A percentile compares a stretch with the other conserved stretches of the same genome.
Conservation (phyloP, 805 yeast genomes). For the Clavispora fructus region DNA sequence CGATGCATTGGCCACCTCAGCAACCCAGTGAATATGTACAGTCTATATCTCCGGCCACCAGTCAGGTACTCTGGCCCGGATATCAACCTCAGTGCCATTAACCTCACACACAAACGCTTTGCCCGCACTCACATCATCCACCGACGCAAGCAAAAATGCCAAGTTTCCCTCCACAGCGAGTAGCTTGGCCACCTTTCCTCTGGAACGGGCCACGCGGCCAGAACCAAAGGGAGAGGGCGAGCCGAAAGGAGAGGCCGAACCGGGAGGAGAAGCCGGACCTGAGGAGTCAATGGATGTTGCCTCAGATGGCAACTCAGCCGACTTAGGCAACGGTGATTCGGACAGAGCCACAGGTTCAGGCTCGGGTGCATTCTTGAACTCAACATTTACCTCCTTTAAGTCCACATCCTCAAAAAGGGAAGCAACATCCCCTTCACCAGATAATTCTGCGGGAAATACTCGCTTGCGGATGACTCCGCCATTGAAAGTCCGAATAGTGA, state of each 20-base stretch:
- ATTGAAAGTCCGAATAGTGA: constrained; percentile 82
- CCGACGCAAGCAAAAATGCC: constrained; percentile 60
- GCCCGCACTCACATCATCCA: constrained; percentile 43
- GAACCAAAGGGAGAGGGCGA: constrained; percentile 15
- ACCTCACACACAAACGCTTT: constrained; percentile 26
- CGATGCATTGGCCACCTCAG: background rate
- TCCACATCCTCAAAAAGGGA: constrained; percentile 4
- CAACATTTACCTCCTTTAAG: constrained; percentile 10
- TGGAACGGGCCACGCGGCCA: constrained; percentile 17
- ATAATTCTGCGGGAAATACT: constrained; percentile 57
- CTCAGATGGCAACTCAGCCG: too few relatives aligned
- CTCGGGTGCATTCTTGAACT: constrained; percentile 1
- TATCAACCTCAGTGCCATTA: constrained; percentile 28
- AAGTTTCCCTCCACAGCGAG: constrained; percentile 50
- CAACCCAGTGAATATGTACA: background rate
- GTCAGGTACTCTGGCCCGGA: constrained; percentile 55
- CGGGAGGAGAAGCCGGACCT: constrained; percentile 5
- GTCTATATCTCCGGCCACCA: constrained; percentile 61
- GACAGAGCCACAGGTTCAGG: constrained; percentile 14
- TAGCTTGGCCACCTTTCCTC: constrained; percentile 42
- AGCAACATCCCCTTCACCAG: constrained; percentile 8
- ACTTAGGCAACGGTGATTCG: too few relatives aligned
- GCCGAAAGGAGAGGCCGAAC: constrained; percentile 13
- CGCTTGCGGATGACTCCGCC: constrained; percentile 82
- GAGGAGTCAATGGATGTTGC: too few relatives aligned